Base-by-base conservation (phyloP, 2,329 filamentous ascomycete genomes). In the Westerdykella ornata region DNA sequence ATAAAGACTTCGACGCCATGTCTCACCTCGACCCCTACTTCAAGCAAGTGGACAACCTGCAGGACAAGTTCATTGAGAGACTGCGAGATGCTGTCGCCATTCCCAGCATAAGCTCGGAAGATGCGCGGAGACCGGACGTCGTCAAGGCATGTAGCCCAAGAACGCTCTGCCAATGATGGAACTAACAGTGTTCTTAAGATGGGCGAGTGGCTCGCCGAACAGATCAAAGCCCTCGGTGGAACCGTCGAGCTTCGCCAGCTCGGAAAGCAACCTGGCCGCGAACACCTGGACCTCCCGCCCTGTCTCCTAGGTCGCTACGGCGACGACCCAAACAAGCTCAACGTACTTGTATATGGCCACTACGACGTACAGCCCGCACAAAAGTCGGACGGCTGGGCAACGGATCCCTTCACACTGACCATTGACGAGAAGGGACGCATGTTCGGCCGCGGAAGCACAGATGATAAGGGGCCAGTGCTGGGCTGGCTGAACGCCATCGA, bases 401-500 rank as follows among this genome's bases (percentile, higher is more conserved):
- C 90, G 2, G 86, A 97, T 67, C 92, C 92, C 5, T 98, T 97
- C 68, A 81, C 85, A 47, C 77, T 98, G 51, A 84, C 78, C 19
- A 78, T 97, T 44, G 89, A 94, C 62, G 82, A 88, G 50, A 86
- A 96, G 70, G 90, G 82, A 48, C 84, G 89, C 62, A 98, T 98
- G 92, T 95, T 85, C 60, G 92, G 92, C 46, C 85, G 92, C 63
- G 92, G 92, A 49, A 85, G 86, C 61, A 98, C 92, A 26, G 92
- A 98, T 64, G 92, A 98, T 72, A 98, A 98, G 75, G 92, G 92
- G 1, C 92, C 92, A 14, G 90, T 98, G 18, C 75, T 98, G 42
- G 92, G 92, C 56, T 98, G 92, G 92, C 69, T 98, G 54, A 98
- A 98, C 65, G 89, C 89, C 53, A 97, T 98, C 52, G 89, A 98